phyloP scores from a whole-genome alignment of 2,329 filamentous ascomycete genomes.

The Botryotinia globosa region DNA sequence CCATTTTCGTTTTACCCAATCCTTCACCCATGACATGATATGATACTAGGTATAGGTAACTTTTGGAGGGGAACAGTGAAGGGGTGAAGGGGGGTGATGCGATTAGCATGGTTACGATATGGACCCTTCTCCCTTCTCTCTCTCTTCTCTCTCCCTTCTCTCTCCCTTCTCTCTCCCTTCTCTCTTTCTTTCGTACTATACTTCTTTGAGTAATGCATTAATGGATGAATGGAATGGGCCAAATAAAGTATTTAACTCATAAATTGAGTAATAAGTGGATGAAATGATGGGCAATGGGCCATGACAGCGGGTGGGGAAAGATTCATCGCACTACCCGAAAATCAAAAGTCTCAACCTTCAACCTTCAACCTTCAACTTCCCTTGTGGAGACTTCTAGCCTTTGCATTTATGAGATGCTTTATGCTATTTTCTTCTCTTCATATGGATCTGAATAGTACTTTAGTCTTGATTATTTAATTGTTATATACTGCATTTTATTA shows the following conservation, averaged over 20 bases:
- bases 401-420: conserved; percentile 9
- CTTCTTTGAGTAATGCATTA: neutral
- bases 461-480: neutral
- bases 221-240: neutral
- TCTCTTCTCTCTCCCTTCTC: too few relatives aligned
- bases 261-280: neutral
- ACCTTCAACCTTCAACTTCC: neutral
- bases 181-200: neutral
- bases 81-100: neutral
- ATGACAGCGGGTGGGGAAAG: conserved; percentile 6
- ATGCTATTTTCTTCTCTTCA: neutral
- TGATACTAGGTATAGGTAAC: neutral
- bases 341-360: neutral
- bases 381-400: conserved; percentile 18
- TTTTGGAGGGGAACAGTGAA: conserved; percentile 4
- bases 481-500: neutral
- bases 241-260: neutral
- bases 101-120: conserved; percentile 12
- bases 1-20: conserved; percentile 2
- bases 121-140: neutral
- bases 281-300: neutral
- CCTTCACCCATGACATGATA: conserved; percentile 4
- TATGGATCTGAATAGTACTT: neutral
- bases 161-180: too few relatives aligned
- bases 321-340: conserved; percentile 16